Evolutionary conservation across 1,284 basidiomycete species (phyloP), one percentile per base, ranked within the genome.

Genomic region (Hypsizygus ulmarius): DNA sequence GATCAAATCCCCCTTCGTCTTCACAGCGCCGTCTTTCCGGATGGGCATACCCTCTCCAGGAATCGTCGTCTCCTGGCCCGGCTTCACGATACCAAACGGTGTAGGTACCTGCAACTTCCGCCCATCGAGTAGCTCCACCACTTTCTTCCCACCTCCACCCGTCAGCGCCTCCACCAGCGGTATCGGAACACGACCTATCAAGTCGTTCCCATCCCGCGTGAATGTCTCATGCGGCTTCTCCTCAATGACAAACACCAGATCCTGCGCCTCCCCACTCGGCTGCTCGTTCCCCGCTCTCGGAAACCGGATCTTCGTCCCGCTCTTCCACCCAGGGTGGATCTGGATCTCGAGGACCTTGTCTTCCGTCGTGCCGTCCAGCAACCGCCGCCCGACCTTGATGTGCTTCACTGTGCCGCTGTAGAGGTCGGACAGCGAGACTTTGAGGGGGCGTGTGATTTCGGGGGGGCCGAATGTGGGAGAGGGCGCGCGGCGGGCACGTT

Each of bases 281-380:
- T 82, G 79, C 62, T 97, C 93, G 67, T 97, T 93, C 2, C 94
- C 93, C 5, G 90, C 85, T 15, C 81, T 79, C 0, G 90, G 83
- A 69, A 94, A 97, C 49, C 90, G 84, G 53, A 97, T 81, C 71
- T 95, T 97, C 15, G 94, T 97, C 1, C 94, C 94, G 55, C 80
- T 79, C 72, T 90, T 89, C 87, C 86, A 91, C 2, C 89, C 89
- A 0, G 94, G 90, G 57, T 86, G 83, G 46, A 96, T 81, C n/a
- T 82, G 77, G 56, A 96, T 88, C 62, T 94, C 92, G 50, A 97
- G 80, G 6, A 95, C 84, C 69, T 95, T 97, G 56, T 96, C 92
- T 66, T 97, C 93, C 10, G 82, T 85, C 10, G 73, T 69, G 1
- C 95, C 93, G 48, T 78, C 76, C 19, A 84, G 67, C 46, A 88